These are phyloP conservation scores for Beauveria scarabaeidicola DNA, from an alignment of 2,329 filamentous ascomycete genomes.

Conservation along the genomic window DNA sequence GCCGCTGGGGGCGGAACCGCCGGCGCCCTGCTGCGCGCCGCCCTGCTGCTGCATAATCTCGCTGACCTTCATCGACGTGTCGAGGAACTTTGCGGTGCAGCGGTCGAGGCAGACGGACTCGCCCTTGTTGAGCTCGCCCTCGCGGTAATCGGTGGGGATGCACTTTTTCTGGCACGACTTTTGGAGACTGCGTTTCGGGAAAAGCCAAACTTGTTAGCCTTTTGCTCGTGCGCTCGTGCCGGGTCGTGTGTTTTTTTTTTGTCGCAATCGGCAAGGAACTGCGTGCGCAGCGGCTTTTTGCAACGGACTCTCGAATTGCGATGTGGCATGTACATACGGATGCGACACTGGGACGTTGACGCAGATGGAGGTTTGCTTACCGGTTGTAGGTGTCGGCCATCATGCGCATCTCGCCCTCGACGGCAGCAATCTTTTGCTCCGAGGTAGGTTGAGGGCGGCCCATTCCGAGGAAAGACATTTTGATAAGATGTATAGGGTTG, in stretches of 20 bases:
- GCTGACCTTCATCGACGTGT: constrained; percentile 94
- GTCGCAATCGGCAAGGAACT: no score
- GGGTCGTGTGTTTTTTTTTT: no score
- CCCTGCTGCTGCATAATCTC: constrained; percentile 93
- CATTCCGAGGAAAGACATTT: constrained; percentile 40
- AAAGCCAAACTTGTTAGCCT: neutral
- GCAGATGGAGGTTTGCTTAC: constrained; percentile 40
- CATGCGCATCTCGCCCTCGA: constrained; percentile 96
- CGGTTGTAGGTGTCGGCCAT: constrained; percentile 97
- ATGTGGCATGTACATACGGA: neutral
- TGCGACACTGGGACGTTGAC: neutral
- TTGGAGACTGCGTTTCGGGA: constrained; percentile 30
- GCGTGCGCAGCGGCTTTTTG: no score
- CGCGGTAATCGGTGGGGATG: constrained; percentile 84
- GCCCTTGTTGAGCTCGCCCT: constrained; percentile 96
- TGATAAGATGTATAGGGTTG: constrained; percentile 10
- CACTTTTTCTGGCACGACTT: constrained; percentile 91
- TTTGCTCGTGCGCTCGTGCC: neutral
- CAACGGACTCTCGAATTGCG: no score
- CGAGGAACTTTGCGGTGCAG: constrained; percentile 97
- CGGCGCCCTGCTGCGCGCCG: constrained; percentile 48
- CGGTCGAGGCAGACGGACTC: constrained; percentile 97
- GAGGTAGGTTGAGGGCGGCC: constrained; percentile 75
- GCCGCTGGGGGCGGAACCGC: constrained; percentile 31
- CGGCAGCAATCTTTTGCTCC: constrained; percentile 93